Evolutionary conservation across 1,284 basidiomycete species (phyloP), one percentile per base, ranked within the genome.

Genomic region (Tilletia indica): DNA sequence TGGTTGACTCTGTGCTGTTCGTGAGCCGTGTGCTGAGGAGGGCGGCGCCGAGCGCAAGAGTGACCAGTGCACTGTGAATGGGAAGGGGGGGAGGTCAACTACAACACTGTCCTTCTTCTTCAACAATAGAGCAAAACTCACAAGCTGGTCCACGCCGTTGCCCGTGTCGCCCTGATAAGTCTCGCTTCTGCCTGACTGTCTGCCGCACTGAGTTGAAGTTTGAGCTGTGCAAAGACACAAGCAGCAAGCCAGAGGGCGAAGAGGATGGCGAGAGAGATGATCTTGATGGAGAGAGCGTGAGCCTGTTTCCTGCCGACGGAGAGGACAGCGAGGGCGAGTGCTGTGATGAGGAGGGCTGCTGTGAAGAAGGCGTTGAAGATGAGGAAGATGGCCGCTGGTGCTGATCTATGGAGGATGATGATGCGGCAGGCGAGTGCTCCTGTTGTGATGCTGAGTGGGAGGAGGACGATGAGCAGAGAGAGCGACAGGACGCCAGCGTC

Each of bases 361-460:
- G 56, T 58, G 56, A 58, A 34, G 56, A 58, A 31, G 56, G 21
- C 56, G 25, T 21, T 25, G 56, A 58, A 21, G 56, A 31, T 25
- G 56, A 58, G 56, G n/a, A 58, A 34, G n/a, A 14, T 34, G 56
- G 34, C 25, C 1, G 56, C 56, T 12, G 3, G 21, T 31, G n/a
- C 21, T 21, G 16, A 5, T 58, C 56, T 25, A 25, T 31, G 1
- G 56, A 34, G 16, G 25, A 34, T 25, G 56, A 58, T n/a, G 34
- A 58, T 58, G 56, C 34, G 56, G 21, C 12, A 12, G n/a, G 56
- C 21, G 56, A 58, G 21, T 21, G 56, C 56, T 4, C 56, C 21
- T 1, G 56, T 31, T n/a, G 56, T 25, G 11, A 58, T 21, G 56
- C 56, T 34, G 56, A 58, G 56, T 12, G 25, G 25, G 56, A 58